Evolutionary conservation across 495 filamentous ascomycete species (phyloP).

Genomic region (Daldinia caldariorum): DNA sequence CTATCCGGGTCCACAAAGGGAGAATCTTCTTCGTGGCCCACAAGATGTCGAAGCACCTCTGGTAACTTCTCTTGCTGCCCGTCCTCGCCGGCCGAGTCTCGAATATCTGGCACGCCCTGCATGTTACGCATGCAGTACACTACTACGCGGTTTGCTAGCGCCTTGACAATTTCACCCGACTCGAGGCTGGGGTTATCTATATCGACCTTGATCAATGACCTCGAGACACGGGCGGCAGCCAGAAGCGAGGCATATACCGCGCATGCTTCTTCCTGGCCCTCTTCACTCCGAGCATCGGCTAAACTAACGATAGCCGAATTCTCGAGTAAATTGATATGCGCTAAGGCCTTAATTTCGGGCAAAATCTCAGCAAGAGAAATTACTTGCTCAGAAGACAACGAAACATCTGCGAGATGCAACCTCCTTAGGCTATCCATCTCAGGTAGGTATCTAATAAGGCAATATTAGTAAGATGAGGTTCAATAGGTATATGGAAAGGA

Average conservation of each 20-base stretch:
- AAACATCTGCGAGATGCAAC: conserved; percentile 88
- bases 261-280: conserved; percentile 87
- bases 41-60: conserved; percentile 64
- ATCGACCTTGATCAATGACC: conserved; percentile 86
- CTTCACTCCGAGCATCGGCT: conserved; percentile 73
- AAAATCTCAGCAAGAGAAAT: conserved; percentile 91
- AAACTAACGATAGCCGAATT: conserved; percentile 77
- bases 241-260: conserved; percentile 93
- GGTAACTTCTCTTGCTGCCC: conserved; percentile 57
- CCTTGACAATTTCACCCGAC: conserved; percentile 88
- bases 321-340: conserved; percentile 87
- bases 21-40: conserved; percentile 71
- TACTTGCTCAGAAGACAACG: conserved; percentile 82
- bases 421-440: conserved; percentile 83
- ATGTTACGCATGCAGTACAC: conserved; percentile 94
- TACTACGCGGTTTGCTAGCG: conserved; percentile 89
- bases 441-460: conserved; percentile 70
- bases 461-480: conserved; percentile 24
- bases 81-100: conserved; percentile 44
- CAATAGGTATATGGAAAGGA: background rate
- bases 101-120: conserved; percentile 64
- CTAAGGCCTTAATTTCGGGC: conserved; percentile 82
- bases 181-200: conserved; percentile 84
- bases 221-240: conserved; percentile 84
- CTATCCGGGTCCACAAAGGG: conserved; percentile 63